phyloP scores from a whole-genome alignment of 495 filamentous ascomycete species.

The Penicillium ochrochloron region DNA sequence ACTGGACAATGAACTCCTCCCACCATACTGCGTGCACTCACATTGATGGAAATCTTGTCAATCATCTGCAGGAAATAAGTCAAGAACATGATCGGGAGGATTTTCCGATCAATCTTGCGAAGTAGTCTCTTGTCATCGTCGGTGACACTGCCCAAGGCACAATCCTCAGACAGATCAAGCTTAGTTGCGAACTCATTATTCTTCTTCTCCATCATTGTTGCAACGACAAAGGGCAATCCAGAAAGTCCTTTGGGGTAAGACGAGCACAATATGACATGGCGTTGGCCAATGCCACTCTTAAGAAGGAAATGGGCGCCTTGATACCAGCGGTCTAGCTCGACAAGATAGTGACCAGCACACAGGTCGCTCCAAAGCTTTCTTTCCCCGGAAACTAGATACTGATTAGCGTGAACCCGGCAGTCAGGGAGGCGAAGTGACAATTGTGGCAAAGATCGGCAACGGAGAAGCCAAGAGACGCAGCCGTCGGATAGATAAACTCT shows the following conservation, averaged over 20 bases:
- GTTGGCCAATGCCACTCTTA: conserved; percentile 13
- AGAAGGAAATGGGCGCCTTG: neutral
- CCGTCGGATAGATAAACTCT: conserved; percentile 34
- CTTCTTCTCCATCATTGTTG: conserved; percentile 17
- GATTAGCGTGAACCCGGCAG: conserved; percentile 5
- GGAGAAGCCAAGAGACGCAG: conserved; percentile 23
- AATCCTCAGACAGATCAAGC: conserved; percentile 19
- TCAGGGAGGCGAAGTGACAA: conserved; percentile 1
- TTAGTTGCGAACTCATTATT: conserved; percentile 14
- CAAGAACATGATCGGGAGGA: conserved; percentile 62
- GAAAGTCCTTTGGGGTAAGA: neutral
- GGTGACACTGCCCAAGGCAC: conserved; percentile 25
- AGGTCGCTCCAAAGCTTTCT: conserved; percentile 5
- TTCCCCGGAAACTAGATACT: conserved; percentile 2
- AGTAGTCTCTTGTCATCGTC: conserved; percentile 44
- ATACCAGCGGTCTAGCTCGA: neutral
- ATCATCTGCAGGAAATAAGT: conserved; percentile 69
- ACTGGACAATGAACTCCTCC: neutral
- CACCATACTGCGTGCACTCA: conserved; percentile 30
- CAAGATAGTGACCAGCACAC: conserved; percentile 12
- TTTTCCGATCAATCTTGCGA: conserved; percentile 57
- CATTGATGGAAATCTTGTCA: conserved; percentile 68
- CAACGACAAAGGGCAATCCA: neutral
- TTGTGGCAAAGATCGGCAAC: conserved; percentile 18
- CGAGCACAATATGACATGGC: conserved; percentile 1